Base-by-base conservation (phyloP, 805 yeast species). In the Candida orba region DNA sequence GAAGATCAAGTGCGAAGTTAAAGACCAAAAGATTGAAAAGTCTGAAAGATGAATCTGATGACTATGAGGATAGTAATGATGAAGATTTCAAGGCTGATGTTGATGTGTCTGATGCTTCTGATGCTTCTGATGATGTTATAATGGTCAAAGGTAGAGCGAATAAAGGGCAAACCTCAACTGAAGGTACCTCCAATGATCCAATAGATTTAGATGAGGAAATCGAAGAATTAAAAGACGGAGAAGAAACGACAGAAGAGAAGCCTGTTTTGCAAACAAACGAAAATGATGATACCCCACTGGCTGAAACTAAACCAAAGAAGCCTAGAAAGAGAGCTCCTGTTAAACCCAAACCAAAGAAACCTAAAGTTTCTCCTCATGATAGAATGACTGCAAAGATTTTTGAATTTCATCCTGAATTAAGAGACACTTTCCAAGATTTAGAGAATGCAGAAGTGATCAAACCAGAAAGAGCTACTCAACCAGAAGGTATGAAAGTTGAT, bases 351-450 rank as follows among this genome's bases (percentile, higher is more conserved):
- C 58, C 59, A 14, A 63, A 58, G 49, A 64, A 58, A 51, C 81
- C 78, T 8, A 81, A 80, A 53, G 65, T 80, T 5, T 81, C 89
- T 2, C 79, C 80, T 30, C 83, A 75, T 62, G 80, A 84, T 36
- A 68, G 91, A 38, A 74, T 79, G 57, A 86, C 95, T 1, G 69
- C 70, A 33, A 76, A 75, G 45, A 66, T 93, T 17, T 85, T 73
- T 54, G 84, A 76, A 34, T 70, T 76, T 43, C 98, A 93, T 61
- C 96, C 96, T 0, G 81, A 84, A 43, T 67, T 93, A 42, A 72
- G 73, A 47, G 76, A 76, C 32, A 84, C 86, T 2, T 91, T 93
- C 57, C 76, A 83, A 1, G 73, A 76, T 43, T 67, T 91, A 40
- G 76, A 69, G 37, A 61, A 67, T 2, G 62, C 72, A 4, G 71